Evolutionary conservation across 495 filamentous ascomycete genomes (phyloP), one percentile per base, ranked within the genome.

Genomic region (Aspergillus avenaceus): DNA sequence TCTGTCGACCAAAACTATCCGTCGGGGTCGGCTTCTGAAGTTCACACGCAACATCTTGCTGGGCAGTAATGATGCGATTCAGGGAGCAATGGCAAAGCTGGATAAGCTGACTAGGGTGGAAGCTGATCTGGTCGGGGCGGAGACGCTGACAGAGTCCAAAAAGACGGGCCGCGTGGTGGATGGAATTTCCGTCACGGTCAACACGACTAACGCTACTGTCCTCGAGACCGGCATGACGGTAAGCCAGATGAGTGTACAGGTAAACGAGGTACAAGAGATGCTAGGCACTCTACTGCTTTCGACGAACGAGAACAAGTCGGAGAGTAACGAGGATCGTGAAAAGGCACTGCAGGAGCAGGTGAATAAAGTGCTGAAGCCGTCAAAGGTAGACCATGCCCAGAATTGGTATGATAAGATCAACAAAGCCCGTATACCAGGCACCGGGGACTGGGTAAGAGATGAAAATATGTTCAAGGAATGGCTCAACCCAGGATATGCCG

Each of bases 361-460:
- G 32, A 28, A n/a, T 8, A 32, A 48, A 31, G 25, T 53, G 6
- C 50, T 54, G 2, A 26, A 31, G 27, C 53, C 54, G 16, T 47
- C 56, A 2, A 55, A 27, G 41, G 47, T 27, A 13, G 47, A 29
- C 42, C 52, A 8, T 41, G 45, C 49, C 24, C 59, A 27, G 29
- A 63, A 68, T 27, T 48, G 50, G 41, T 69, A 56, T 31, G 51
- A 58, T 16, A 57, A 60, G 46, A 66, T 68, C 45, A 53, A 45
- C 8, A 59, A 52, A 32, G 49, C 53, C 9, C 50, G 62, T 2
- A 49, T 67, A 8, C 55, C 53, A 7, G 61, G 60, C 1, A 69
- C 69, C 2, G 67, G 65, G 5, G 59, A 65, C 47, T 72, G 69
- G 69, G 47, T 72, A 9, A 46, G 47, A 5, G 29, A 51, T 1